A percentile compares a stretch with the other conserved stretches of the same genome.
These are phyloP conservation scores for Populus alba DNA, from an alignment of 345 rosid genomes.

Conservation along the genomic window DNA sequence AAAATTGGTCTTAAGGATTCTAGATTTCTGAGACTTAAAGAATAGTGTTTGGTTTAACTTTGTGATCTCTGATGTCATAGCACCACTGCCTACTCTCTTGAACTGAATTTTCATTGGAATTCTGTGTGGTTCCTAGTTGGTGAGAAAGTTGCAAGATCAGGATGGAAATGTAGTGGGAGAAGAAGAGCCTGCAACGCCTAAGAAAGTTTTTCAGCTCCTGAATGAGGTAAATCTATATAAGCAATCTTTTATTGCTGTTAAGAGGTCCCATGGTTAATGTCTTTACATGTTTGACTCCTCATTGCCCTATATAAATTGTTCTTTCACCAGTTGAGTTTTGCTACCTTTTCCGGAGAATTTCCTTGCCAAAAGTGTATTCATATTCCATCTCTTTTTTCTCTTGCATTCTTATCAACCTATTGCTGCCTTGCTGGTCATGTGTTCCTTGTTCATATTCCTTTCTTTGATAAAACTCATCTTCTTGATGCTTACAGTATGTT, in stretches of 20 bases:
- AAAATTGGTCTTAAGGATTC: background rate
- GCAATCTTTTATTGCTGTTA: background rate
- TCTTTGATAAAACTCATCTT: background rate
- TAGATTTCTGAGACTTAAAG: background rate
- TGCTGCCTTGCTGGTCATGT: background rate
- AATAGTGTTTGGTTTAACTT: background rate
- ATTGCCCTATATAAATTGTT: background rate
- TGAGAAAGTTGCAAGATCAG: conserved; percentile 75
- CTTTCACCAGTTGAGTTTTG: background rate
- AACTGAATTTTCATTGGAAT: conserved; percentile 1
- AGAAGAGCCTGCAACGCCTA: conserved; percentile 45
- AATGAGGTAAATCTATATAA: conserved; percentile 48
- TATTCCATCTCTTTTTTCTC: background rate
- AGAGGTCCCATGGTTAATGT: background rate
- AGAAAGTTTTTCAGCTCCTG: conserved; percentile 82
- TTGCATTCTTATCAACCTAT: background rate
- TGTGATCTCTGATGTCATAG: background rate
- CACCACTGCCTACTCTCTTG: background rate
- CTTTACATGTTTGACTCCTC: background rate
- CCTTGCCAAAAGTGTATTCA: background rate
- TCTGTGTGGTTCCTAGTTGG: conserved; percentile 43
- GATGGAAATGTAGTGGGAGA: conserved; percentile 58
- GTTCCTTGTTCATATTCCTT: background rate
- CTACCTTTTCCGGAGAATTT: background rate
- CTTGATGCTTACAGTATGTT: background rate